Conservation (phyloP, 169 alveolate species). For the Plasmodium berghei region DNA sequence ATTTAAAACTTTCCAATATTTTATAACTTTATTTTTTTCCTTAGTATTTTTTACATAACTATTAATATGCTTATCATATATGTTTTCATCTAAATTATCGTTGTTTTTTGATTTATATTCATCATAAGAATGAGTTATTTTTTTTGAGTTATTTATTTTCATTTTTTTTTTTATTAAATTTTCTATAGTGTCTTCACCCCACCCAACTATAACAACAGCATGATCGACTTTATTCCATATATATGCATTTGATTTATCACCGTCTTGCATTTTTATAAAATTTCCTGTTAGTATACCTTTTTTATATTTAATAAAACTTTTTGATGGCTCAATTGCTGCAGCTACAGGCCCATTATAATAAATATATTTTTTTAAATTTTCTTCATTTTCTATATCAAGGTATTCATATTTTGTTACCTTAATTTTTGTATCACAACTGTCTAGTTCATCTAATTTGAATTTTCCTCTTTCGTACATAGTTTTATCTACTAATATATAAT, state of each 20-base stretch:
- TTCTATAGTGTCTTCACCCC: conserved; percentile 65
- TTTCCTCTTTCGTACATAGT: background rate
- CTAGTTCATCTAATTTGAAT: background rate
- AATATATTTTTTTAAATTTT: conserved; percentile 45
- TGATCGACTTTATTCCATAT: conserved; percentile 76
- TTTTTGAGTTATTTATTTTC: background rate
- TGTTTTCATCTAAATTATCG: conserved; percentile 1
- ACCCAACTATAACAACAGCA: conserved; percentile 76
- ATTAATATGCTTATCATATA: background rate
- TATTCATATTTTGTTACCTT: conserved; percentile 51
- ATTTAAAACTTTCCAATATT: conserved; percentile 68
- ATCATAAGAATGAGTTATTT: background rate
- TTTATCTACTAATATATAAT: conserved; percentile 12
- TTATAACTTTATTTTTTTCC: conserved; percentile 13
- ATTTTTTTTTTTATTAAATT: conserved; percentile 31
- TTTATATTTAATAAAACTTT: conserved; percentile 15
- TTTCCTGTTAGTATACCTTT: conserved; percentile 56
- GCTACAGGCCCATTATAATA: conserved; percentile 75
- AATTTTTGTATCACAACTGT: conserved; percentile 45
- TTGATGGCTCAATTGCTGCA: conserved; percentile 75
- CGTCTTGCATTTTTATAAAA: conserved; percentile 66
- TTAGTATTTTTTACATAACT: background rate
- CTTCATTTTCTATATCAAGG: conserved; percentile 70
- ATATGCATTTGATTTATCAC: conserved; percentile 55
- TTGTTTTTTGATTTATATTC: too few species aligned